These are phyloP conservation scores for Cudoniella acicularis DNA, from an alignment of 495 filamentous ascomycete species.

Conservation along the genomic window DNA sequence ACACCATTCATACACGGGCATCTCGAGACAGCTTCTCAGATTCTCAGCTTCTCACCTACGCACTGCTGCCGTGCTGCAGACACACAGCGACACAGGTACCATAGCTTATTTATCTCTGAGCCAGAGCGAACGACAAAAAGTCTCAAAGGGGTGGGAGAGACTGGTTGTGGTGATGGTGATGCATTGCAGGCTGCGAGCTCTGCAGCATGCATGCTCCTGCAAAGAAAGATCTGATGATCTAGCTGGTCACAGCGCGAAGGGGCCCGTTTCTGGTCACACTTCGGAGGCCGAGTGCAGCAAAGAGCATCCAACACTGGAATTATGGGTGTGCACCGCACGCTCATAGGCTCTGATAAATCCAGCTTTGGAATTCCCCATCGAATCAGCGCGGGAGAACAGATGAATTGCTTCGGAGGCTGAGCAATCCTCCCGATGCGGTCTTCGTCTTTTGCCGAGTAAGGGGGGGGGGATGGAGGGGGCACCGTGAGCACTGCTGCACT, in stretches of 20 bases:
- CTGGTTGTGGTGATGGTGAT: not conserved
- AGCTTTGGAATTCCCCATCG: not conserved
- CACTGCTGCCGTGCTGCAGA: no score
- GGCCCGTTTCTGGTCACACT: not conserved
- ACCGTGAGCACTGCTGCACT: no score
- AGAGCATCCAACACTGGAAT: not conserved
- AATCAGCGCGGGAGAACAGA: not conserved
- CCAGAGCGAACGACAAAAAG: no score
- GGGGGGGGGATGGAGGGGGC: not conserved
- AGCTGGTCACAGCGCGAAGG: not conserved
- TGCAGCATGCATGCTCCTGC: not conserved
- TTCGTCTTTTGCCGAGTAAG: not conserved
- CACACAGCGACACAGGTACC: no score
- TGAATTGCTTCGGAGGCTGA: not conserved
- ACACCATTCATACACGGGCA: no score
- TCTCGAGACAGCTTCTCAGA: no score
- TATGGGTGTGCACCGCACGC: not conserved
- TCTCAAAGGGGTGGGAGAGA: not conserved
- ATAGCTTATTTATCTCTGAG: not conserved
- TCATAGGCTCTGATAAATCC: not conserved
- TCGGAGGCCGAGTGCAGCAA: not conserved
- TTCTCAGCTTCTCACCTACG: no score
- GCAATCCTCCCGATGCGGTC: not conserved
- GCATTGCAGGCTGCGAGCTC: not conserved
- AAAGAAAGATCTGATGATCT: not conserved